Evolutionary conservation across 176 grass and related monocot species (phyloP).

Genomic region (Musa schizocarpa): DNA sequence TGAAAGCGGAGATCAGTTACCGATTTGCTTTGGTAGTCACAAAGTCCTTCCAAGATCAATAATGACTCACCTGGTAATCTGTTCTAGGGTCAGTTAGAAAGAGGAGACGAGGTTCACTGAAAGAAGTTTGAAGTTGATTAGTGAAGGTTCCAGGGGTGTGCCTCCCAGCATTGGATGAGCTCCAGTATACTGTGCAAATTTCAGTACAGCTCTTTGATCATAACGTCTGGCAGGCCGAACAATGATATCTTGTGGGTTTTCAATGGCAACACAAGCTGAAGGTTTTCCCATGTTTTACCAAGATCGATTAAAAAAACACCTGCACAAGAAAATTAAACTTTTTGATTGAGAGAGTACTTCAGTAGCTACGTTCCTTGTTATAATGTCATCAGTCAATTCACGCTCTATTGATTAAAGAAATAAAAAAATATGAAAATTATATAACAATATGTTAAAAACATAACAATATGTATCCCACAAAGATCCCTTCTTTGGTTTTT

Average conservation of each 20-base stretch:
- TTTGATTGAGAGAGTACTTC: no score
- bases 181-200: constrained; percentile 13
- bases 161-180: constrained; percentile 12
- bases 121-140: constrained; percentile 14
- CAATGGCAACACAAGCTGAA: constrained; percentile 9
- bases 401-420: no score
- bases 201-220: constrained; percentile 13
- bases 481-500: no score
- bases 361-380: no score
- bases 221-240: constrained; percentile 8
- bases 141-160: constrained; percentile 10
- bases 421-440: neutral
- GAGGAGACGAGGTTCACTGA: constrained; percentile 10
- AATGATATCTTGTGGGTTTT: constrained; percentile 15
- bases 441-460: neutral
- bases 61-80: neutral
- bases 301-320: constrained; percentile 11
- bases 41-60: neutral
- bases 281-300: neutral
- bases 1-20: neutral
- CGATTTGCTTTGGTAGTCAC: neutral
- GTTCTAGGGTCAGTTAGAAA: constrained; percentile 10
- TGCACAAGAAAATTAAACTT: neutral
- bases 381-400: no score
- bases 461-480: neutral